phyloP scores from a whole-genome alignment of 305 asterid species.

The Vinca major region DNA sequence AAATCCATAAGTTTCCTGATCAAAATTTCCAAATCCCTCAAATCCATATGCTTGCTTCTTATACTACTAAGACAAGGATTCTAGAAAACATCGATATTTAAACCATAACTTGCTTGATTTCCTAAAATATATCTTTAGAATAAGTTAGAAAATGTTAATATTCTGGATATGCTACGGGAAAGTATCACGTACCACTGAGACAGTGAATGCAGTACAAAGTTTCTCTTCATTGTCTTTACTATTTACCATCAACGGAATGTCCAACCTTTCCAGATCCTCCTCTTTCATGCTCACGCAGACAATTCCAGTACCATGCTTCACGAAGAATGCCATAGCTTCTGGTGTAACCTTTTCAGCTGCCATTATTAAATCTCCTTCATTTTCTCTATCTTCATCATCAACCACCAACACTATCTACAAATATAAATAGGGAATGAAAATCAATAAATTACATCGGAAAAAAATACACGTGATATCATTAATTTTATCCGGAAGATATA shows the following conservation, averaged over 20 bases:
- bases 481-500: slow-evolving; percentile 18
- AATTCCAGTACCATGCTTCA: slow-evolving; percentile 91
- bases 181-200: slow-evolving; percentile 66
- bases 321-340: slow-evolving; percentile 98
- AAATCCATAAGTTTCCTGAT: not conserved
- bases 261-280: slow-evolving; percentile 76
- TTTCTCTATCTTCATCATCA: slow-evolving; percentile 96
- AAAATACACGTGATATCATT: not conserved
- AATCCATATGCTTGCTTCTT: not conserved
- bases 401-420: slow-evolving; percentile 94
- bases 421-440: slow-evolving; percentile 3
- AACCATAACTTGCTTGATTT: not conserved
- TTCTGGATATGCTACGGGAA: not conserved
- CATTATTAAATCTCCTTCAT: slow-evolving; percentile 95
- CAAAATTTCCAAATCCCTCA: not conserved
- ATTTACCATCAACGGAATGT: slow-evolving; percentile 83
- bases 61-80: not conserved
- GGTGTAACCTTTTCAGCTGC: slow-evolving; percentile 96
- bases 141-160: not conserved
- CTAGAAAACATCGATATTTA: not conserved
- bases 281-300: slow-evolving; percentile 97
- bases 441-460: not conserved
- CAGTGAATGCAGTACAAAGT: slow-evolving; percentile 81
- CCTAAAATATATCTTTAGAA: not conserved
- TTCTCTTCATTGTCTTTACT: slow-evolving; percentile 86